These are phyloP conservation scores for Vigna trinervia DNA, from an alignment of 306 rosid genomes.

Conservation along the genomic window DNA sequence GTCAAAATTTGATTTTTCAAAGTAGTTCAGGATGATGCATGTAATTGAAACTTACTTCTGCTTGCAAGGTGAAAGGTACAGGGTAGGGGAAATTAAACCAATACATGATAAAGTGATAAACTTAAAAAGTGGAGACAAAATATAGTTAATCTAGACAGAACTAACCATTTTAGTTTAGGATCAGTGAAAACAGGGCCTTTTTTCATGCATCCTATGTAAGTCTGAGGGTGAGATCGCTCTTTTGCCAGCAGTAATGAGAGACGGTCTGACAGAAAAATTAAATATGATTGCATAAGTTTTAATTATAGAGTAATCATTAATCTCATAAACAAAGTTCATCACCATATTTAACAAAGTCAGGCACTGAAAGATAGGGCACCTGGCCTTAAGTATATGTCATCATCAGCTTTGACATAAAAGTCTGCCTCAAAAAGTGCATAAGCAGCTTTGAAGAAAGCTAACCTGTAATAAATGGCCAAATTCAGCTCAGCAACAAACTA, in stretches of 20 bases:
- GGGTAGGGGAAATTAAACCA: background rate
- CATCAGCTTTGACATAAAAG: conserved; percentile 94
- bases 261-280: conserved; percentile 66
- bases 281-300: conserved; percentile 41
- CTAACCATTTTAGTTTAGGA: conserved; percentile 95
- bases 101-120: background rate
- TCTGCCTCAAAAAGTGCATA: conserved; percentile 87
- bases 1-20: background rate
- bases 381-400: conserved; percentile 96
- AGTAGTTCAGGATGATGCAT: background rate
- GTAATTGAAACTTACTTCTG: conserved; percentile 8
- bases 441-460: conserved; percentile 98
- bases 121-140: conserved; percentile 16
- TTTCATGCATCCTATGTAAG: conserved; percentile 98
- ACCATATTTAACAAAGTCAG: conserved; percentile 19
- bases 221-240: conserved; percentile 85
- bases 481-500: conserved; percentile 39
- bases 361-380: conserved; percentile 54
- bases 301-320: conserved; percentile 6
- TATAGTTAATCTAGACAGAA: conserved; percentile 33
- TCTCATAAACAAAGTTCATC: conserved; percentile 29
- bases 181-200: conserved; percentile 97
- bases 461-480: conserved; percentile 56
- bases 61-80: background rate
- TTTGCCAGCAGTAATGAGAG: conserved; percentile 83